Conservation (phyloP, 2,329 filamentous ascomycete species). For the Aphanocladium album region DNA sequence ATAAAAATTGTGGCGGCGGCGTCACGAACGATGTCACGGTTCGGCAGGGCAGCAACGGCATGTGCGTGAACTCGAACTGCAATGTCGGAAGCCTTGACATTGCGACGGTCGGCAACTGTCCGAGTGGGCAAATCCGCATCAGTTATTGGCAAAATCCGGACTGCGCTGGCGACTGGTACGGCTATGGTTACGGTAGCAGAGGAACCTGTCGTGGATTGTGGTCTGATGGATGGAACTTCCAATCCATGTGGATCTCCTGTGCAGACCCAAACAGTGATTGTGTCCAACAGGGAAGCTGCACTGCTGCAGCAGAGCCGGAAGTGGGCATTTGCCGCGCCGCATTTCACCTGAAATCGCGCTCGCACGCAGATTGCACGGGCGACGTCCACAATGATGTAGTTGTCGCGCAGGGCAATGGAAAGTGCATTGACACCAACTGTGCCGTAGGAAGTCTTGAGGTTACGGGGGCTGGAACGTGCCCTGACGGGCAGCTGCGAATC, state of each 20-base stretch:
- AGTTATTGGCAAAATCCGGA: conserved; percentile 8
- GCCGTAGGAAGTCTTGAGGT: neutral
- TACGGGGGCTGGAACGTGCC: neutral
- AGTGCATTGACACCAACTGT: conserved; percentile 13
- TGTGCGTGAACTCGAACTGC: conserved; percentile 5
- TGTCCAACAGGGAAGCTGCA: conserved; percentile 1
- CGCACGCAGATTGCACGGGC: conserved; percentile 8
- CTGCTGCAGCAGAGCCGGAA: neutral
- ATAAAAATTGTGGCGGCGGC: neutral
- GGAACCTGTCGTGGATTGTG: conserved; percentile 2
- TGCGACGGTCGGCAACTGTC: neutral
- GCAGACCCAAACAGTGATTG: neutral
- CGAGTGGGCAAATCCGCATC: conserved; percentile 1
- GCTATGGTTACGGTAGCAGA: conserved; percentile 9
- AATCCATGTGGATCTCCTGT: conserved; percentile 3
- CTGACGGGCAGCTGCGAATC: conserved; percentile 2
- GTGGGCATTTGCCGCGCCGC: neutral
- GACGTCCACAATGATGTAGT: conserved; percentile 2
- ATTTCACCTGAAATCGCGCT: neutral
- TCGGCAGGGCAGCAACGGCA: neutral
- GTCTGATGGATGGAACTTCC: conserved; percentile 1
- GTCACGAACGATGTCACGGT: neutral
- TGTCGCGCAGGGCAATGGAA: neutral
- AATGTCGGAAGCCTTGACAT: conserved; percentile 5
- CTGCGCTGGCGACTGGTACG: conserved; percentile 9